These are phyloP conservation scores for Rugosomyces carneus DNA, from an alignment of 1,284 basidiomycete genomes.

Conservation along the genomic window DNA sequence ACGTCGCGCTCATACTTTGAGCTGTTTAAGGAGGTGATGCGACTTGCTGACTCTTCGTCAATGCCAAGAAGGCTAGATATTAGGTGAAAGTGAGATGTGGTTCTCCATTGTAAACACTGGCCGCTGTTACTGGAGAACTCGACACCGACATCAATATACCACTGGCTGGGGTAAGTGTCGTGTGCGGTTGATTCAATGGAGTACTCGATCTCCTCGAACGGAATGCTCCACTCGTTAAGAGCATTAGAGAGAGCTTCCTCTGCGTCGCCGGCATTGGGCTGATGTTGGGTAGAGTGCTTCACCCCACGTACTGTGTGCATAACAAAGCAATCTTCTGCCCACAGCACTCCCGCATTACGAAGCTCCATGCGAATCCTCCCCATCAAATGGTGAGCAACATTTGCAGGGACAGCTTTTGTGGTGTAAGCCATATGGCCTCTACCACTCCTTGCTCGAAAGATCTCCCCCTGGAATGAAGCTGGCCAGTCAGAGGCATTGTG, in stretches of 20 bases:
- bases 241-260: neutral
- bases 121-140: neutral
- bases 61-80: neutral
- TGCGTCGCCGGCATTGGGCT: too few relatives aligned
- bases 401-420: conserved; percentile 7
- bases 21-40: neutral
- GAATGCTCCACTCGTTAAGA: conserved; percentile 2
- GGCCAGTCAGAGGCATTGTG: conserved; percentile 14
- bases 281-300: conserved; percentile 11
- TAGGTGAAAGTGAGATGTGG: neutral
- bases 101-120: neutral
- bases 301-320: conserved; percentile 10
- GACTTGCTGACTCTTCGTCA: neutral
- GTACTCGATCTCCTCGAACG: neutral
- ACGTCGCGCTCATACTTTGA: conserved; percentile 2
- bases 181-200: too few relatives aligned
- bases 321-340: conserved; percentile 13
- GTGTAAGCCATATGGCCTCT: conserved; percentile 1
- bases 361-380: conserved; percentile 3
- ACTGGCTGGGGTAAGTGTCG: neutral
- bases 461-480: conserved; percentile 6
- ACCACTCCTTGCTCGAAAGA: conserved; percentile 8
- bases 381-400: neutral
- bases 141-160: conserved; percentile 3
- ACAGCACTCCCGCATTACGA: neutral